Percentiles rank a stretch among this genome's conserved stretches.
Conservation (phyloP, 768 basidiomycete species). For the Suillus tomentosus region DNA sequence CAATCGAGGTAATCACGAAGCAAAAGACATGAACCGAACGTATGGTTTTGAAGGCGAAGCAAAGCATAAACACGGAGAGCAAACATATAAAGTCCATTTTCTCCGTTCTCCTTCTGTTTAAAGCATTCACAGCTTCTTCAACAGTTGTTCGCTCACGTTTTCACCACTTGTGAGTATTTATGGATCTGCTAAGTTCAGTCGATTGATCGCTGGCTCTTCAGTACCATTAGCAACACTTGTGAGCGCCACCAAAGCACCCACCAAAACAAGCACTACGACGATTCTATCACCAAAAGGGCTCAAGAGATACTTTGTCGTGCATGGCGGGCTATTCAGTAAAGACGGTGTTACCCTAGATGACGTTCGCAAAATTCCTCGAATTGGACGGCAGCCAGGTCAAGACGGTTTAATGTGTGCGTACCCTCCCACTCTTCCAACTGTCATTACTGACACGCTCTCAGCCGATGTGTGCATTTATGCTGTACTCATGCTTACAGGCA, state of each 20-base stretch:
- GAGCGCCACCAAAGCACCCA: conserved; percentile 63
- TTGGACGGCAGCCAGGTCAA: conserved; percentile 89
- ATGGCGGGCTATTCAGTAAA: conserved; percentile 95
- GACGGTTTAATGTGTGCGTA: conserved; percentile 91
- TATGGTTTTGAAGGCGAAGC: conserved; percentile 97
- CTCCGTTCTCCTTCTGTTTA: not conserved
- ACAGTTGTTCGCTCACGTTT: conserved; percentile 90
- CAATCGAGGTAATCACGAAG: conserved; percentile 96
- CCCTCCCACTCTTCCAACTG: conserved; percentile 6
- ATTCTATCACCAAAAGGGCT: conserved; percentile 83
- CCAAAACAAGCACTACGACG: conserved; percentile 39
- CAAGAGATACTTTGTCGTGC: conserved; percentile 93
- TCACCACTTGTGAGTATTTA: conserved; percentile 72
- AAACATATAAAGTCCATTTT: conserved; percentile 78
- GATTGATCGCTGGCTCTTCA: conserved; percentile 33
- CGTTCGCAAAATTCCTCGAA: conserved; percentile 82
- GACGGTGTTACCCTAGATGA: conserved; percentile 95
- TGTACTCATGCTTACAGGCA: not conserved
- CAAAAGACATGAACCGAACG: conserved; percentile 94
- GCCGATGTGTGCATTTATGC: conserved; percentile 56
- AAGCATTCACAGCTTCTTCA: conserved; percentile 13
- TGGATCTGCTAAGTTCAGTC: conserved; percentile 5
- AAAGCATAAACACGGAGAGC: conserved; percentile 95
- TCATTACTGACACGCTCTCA: conserved; percentile 28
- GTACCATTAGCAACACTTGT: conserved; percentile 91